Conservation (phyloP, 176 grass and related monocot species). For the Ampelocalamus luodianensis region DNA sequence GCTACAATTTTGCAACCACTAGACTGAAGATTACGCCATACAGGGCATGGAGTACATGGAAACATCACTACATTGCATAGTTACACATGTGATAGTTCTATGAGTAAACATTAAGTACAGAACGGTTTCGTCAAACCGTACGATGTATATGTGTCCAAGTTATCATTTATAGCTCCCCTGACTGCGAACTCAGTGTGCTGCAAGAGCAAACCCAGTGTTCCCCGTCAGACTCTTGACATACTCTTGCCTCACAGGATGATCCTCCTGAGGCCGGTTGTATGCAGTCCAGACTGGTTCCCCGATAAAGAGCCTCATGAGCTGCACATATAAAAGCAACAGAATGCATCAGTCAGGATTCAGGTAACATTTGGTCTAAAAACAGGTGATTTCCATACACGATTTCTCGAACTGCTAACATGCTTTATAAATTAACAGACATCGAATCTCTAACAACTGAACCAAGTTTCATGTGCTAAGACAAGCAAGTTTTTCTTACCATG, state of each 20-base stretch:
- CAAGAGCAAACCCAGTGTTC: conserved; percentile 61
- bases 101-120: background rate
- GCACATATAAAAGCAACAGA: conserved; percentile 15
- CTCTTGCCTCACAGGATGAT: conserved; percentile 76
- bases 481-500: background rate
- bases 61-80: background rate
- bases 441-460: conserved; percentile 18
- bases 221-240: conserved; percentile 69
- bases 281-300: conserved; percentile 81
- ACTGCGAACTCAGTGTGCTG: conserved; percentile 57
- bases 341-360: background rate
- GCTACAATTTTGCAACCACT: background rate
- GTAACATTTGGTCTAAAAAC: background rate
- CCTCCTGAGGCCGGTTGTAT: conserved; percentile 81
- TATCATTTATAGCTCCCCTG: background rate
- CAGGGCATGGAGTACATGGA: background rate
- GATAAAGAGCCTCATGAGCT: conserved; percentile 93
- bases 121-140: background rate
- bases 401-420: background rate
- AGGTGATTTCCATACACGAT: background rate
- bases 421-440: background rate
- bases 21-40: background rate
- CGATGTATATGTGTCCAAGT: background rate
- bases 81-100: background rate
- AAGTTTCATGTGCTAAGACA: background rate